A percentile compares a stretch with the other conserved stretches of the same genome.
Conservation (phyloP, 257 asterid species). For the Nemophila menziesii region DNA sequence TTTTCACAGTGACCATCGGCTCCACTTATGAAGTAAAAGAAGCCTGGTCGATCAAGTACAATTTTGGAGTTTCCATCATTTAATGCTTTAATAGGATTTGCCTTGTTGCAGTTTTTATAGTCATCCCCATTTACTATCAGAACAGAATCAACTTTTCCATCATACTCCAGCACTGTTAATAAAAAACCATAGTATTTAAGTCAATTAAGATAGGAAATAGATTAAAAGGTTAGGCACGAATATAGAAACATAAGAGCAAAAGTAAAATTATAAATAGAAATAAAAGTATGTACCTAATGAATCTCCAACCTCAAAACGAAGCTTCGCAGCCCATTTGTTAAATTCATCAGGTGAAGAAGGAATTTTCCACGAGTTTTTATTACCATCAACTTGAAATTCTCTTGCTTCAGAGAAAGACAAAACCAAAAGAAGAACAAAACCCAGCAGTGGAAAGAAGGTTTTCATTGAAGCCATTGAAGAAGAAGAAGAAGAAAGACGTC, state of each 20-base stretch:
- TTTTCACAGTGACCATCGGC: slow-evolving; percentile 46
- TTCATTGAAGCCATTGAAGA: slow-evolving; percentile 25
- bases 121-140: slow-evolving; percentile 31
- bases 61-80: slow-evolving; percentile 34
- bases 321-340: slow-evolving; percentile 35
- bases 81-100: slow-evolving; percentile 28
- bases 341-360: slow-evolving; percentile 40
- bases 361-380: slow-evolving; percentile 30
- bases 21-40: slow-evolving; percentile 57
- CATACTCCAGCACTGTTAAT: slow-evolving; percentile 40
- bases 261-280: background rate
- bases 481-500: background rate
- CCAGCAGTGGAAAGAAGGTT: slow-evolving; percentile 15
- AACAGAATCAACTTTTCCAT: slow-evolving; percentile 32
- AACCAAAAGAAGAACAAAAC: slow-evolving; percentile 11
- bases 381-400: slow-evolving; percentile 26
- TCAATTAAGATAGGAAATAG: background rate
- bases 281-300: slow-evolving; percentile 27
- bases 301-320: slow-evolving; percentile 49
- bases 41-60: slow-evolving; percentile 30
- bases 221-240: background rate
- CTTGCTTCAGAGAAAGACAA: slow-evolving; percentile 24
- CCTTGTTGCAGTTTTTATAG: slow-evolving; percentile 35
- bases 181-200: background rate
- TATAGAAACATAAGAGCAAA: background rate